phyloP scores from a whole-genome alignment of 306 rosid genomes.

The Trifolium pratense region DNA sequence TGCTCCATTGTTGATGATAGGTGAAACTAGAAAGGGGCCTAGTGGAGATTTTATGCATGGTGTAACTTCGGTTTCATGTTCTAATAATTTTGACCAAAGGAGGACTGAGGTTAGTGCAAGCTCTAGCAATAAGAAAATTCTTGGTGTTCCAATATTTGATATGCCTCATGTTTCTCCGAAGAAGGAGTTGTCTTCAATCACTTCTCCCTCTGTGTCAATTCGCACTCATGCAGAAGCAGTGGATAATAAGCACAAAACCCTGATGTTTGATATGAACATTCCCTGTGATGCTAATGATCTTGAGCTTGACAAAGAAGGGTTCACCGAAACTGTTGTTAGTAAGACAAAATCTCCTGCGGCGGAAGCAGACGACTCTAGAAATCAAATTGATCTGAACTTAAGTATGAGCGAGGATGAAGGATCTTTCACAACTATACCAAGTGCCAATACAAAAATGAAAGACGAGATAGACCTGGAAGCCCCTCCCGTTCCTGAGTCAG shows the following conservation, averaged over 20 bases:
- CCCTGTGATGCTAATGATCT: constrained; percentile 68
- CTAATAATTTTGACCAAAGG: constrained; percentile 51
- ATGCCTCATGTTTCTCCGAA: constrained; percentile 55
- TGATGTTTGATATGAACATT: constrained; percentile 76
- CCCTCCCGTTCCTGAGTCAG: constrained; percentile 55
- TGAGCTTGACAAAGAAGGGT: constrained; percentile 54
- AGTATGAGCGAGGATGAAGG: constrained; percentile 76
- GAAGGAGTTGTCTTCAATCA: constrained; percentile 58
- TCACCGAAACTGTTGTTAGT: constrained; percentile 42
- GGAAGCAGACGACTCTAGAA: constrained; percentile 48
- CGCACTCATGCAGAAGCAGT: constrained; percentile 42
- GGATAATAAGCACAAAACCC: constrained; percentile 49
- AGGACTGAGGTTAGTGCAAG: constrained; percentile 54
- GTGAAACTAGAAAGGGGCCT: constrained; percentile 52
- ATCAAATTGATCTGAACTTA: constrained; percentile 75
- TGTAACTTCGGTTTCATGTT: constrained; percentile 49
- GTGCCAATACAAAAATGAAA: constrained; percentile 44
- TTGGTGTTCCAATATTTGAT: constrained; percentile 73
- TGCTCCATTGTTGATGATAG: constrained; percentile 46
- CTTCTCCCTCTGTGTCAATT: constrained; percentile 48
- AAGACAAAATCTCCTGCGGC: constrained; percentile 50
- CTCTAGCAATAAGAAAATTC: constrained; percentile 58
- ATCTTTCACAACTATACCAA: constrained; percentile 52
- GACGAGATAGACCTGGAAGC: constrained; percentile 79
- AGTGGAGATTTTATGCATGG: constrained; percentile 48